Evolutionary conservation across 192 early-diverging fungal species (phyloP), one percentile per base, ranked within the genome.

Genomic region (Entomortierella beljakovae): DNA sequence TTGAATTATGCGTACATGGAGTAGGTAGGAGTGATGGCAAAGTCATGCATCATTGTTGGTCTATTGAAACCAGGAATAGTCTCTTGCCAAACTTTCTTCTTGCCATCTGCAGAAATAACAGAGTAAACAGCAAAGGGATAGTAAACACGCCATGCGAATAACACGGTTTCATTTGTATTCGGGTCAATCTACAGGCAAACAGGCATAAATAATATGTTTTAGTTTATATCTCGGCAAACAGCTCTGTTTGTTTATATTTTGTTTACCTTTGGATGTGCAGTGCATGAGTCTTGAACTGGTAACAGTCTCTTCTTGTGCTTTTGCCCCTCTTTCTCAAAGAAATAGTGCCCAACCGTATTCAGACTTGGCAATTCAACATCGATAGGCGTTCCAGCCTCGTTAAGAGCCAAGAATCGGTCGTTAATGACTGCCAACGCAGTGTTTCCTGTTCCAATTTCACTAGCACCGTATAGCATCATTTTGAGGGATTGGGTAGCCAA

Each of bases 231-330:
- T n/a, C n/a, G n/a, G n/a, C n/a, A n/a, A n/a, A n/a, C 57, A 20
- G 40, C 57, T 58, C 18, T 13, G 23, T 15, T 1, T 25, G 9
- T 25, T 1, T 16, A 23, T 10, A 1, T 4, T n/a, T 6, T 35
- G n/a, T 35, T 51, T 77, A 68, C 73, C 65, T 77, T 77, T 3
- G 73, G 73, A 29, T 77, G 73, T 1, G 73, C 73, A 15, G 73
- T 77, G 34, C 67, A 66, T 16, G 57, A 52, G 16, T 58, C 61
- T 22, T 28, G 23, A 20, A 31, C 23, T 32, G 23, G 32, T 6
- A 23, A 31, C 25, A 56, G 42, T 31, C 63, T 55, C 35, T 50
- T 43, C 9, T 33, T 18, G 26, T 26, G 2, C 20, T 26, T 38
- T 13, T 26, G 35, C 13, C 51, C 55, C 20, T 51, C 61, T 18